Evolutionary conservation across 306 rosid genomes (phyloP).

Genomic region (Luffa aegyptiaca): DNA sequence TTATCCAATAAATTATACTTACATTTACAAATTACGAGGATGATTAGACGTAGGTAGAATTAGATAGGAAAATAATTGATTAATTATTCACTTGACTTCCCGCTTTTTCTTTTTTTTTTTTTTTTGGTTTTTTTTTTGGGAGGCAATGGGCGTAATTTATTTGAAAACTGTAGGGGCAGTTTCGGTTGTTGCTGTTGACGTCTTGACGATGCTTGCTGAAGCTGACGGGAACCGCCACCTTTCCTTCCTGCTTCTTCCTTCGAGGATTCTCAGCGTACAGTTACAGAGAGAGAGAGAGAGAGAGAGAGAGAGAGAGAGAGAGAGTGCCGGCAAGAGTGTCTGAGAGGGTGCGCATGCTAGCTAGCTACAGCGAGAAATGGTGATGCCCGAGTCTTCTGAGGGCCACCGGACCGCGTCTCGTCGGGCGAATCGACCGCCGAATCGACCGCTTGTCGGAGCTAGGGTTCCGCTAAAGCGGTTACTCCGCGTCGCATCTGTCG

Average conservation of each 20-base stretch:
- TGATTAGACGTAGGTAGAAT: too few species aligned
- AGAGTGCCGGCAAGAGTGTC: not conserved
- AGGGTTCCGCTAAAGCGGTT: slow-evolving; percentile 41
- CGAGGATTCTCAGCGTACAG: not conserved
- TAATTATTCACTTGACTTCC: not conserved
- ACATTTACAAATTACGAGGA: too few species aligned
- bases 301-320: not conserved
- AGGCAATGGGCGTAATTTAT: not conserved
- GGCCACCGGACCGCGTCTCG: slow-evolving; percentile 27
- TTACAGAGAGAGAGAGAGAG: slow-evolving; percentile 2
- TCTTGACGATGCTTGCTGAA: not conserved
- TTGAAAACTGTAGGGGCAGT: not conserved
- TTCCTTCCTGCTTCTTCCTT: not conserved
- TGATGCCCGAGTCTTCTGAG: slow-evolving; percentile 33
- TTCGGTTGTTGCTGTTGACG: not conserved
- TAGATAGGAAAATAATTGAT: not conserved
- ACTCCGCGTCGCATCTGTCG: slow-evolving; percentile 68
- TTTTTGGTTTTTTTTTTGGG: not conserved
- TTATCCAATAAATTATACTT: too few species aligned
- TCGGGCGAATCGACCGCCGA: slow-evolving; percentile 26
- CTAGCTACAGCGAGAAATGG: slow-evolving; percentile 21
- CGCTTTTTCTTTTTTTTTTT: not conserved
- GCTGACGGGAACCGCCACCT: slow-evolving; percentile 8
- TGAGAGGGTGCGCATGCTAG: not conserved
- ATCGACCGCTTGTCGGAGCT: slow-evolving; percentile 14